Evolutionary conservation across 768 basidiomycete genomes (phyloP).

Genomic region (Sporobolomyces pararoseus): DNA sequence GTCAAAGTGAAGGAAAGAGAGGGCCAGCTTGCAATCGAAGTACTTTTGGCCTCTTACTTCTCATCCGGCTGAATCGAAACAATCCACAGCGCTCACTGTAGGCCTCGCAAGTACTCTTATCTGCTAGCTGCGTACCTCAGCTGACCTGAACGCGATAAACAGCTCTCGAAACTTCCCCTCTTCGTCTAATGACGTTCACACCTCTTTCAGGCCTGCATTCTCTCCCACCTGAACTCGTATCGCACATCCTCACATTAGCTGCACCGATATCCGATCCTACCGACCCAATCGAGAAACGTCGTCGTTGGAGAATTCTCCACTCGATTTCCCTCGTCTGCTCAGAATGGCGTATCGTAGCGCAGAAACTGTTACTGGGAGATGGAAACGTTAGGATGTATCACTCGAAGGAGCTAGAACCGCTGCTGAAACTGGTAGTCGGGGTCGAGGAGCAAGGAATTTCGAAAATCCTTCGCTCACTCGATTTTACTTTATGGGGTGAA

Average conservation of each 20-base stretch:
- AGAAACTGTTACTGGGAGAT: neutral
- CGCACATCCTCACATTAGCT: neutral
- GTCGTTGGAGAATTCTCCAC: neutral
- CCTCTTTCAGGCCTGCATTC: neutral
- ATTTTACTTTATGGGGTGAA: constrained; percentile 7
- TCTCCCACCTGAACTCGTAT: constrained; percentile 11
- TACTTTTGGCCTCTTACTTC: no score
- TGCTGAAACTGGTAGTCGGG: neutral
- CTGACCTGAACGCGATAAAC: no score
- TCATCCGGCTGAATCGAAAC: no score
- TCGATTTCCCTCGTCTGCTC: constrained; percentile 8
- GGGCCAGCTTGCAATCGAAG: no score
- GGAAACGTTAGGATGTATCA: neutral
- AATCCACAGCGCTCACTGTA: no score
- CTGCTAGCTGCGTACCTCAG: no score
- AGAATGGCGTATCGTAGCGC: neutral
- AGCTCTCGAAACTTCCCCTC: no score
- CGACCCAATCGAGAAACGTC: neutral
- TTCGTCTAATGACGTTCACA: no score
- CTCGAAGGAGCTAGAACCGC: neutral
- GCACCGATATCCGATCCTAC: neutral
- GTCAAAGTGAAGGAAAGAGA: no score
- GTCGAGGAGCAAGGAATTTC: neutral
- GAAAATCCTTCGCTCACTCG: neutral
- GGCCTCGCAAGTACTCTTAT: no score